phyloP scores from a whole-genome alignment of 2,329 filamentous ascomycete species.

The Leptosphaerulina australis region DNA sequence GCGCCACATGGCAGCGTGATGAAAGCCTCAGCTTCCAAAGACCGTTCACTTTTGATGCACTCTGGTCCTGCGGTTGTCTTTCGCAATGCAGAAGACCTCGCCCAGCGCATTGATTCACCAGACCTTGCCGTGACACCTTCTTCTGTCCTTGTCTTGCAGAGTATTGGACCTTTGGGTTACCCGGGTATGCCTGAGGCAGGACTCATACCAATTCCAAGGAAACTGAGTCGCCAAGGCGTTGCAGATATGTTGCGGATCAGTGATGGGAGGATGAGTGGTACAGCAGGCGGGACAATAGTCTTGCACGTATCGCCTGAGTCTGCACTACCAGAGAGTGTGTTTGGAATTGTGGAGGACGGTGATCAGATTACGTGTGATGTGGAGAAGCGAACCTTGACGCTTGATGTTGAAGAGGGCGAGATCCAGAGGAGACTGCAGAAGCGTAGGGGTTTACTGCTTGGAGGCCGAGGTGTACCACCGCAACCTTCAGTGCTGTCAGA shows the following conservation, averaged over 20 bases:
- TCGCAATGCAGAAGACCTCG: constrained; percentile 77
- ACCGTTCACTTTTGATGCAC: constrained; percentile 68
- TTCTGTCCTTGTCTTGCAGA: constrained; percentile 83
- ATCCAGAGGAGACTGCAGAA: constrained; percentile 48
- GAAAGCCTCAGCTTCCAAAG: constrained; percentile 94
- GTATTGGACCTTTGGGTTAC: constrained; percentile 87
- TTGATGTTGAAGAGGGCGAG: constrained; percentile 53
- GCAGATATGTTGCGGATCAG: constrained; percentile 61
- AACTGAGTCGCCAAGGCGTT: constrained; percentile 55
- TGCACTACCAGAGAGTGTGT: constrained; percentile 55
- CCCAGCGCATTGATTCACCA: constrained; percentile 71
- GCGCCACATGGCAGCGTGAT: constrained; percentile 86
- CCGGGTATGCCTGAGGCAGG: constrained; percentile 94
- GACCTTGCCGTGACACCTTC: constrained; percentile 74
- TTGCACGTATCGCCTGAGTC: constrained; percentile 62
- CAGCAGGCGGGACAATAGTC: constrained; percentile 61
- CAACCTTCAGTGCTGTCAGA: constrained; percentile 12
- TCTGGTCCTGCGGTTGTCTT: constrained; percentile 79
- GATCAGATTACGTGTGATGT: constrained; percentile 57
- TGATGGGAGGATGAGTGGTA: constrained; percentile 63
- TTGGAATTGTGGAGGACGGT: constrained; percentile 56
- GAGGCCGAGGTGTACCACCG: constrained; percentile 14
- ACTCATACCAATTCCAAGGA: constrained; percentile 79
- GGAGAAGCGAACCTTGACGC: constrained; percentile 49
- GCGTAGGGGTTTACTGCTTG: constrained; percentile 33